Conservation (phyloP, 352 stramenopile genomes). For the Phytophthora niederhauseri region DNA sequence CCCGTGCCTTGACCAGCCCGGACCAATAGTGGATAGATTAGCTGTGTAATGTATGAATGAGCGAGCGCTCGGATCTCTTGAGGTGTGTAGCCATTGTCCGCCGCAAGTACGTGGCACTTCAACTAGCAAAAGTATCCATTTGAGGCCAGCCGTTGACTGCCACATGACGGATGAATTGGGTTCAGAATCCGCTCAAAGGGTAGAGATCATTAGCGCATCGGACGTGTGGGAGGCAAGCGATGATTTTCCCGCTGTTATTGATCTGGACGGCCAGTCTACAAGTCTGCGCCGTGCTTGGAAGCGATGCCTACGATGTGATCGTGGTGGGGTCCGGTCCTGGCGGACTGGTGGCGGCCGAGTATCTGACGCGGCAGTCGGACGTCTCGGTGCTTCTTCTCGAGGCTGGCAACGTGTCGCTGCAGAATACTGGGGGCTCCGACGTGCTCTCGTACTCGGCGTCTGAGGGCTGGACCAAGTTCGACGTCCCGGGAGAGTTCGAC, state of each 20-base stretch:
- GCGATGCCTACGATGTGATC: constrained; percentile 55
- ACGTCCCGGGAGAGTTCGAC: constrained; percentile 59
- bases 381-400: constrained; percentile 63
- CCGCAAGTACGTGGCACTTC: constrained; percentile 9
- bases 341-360: constrained; percentile 64
- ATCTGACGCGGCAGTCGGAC: constrained; percentile 41
- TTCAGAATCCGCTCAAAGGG: neutral
- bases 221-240: neutral
- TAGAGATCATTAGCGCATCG: constrained; percentile 6
- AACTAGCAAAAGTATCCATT: constrained; percentile 28
- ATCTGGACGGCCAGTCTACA: neutral
- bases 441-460: constrained; percentile 33
- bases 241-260: constrained; percentile 1
- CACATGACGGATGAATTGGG: neutral
- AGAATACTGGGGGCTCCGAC: constrained; percentile 44
- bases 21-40: constrained; percentile 29
- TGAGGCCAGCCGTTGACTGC: neutral
- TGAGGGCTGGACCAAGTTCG: constrained; percentile 43
- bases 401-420: constrained; percentile 48
- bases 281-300: neutral
- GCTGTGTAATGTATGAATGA: constrained; percentile 9
- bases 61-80: neutral
- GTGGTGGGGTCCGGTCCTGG: constrained; percentile 62
- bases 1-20: constrained; percentile 20
- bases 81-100: neutral